Base-by-base conservation (phyloP, 106 monocot genomes). In the Phalaenopsis equestris region DNA sequence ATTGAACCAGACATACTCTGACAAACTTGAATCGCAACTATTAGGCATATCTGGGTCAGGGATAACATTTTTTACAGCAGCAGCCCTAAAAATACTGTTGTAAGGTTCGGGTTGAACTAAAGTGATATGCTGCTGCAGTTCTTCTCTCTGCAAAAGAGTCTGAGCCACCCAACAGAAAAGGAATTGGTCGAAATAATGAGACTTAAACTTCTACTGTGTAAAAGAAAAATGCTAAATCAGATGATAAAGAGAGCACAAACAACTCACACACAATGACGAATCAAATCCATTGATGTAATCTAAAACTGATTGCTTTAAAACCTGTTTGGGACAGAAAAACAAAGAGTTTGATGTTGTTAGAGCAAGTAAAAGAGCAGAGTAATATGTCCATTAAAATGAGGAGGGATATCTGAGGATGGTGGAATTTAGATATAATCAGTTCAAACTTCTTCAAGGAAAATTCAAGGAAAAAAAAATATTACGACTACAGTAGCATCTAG, bases 281-380 rank as follows among this genome's bases (percentile, higher is more conserved):
- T 94, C 90, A 86, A 94, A 98, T 52, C 85, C 89, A 77, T 94
- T 88, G 49, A 88, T 88, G 81, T 84, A 98, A 77, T 94, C 90
- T 38, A 75, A 86, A 82, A 85, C 83, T 67, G 94, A 85, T 70
- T 88, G 90, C 80, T 88, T 92, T 65, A 98, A 21, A 84, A 92
- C 77, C 94, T 97, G 87, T 14, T 48, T 42, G 30, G 7, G 49
- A 48, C 4, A 7, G n/a, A 74, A 74, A 73, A 74, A 74, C 5
- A 74, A 72, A 2, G 12, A 52, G 52, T 52, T 15, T 72, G 72
- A 3, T 1, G 8, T 38, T 41, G 39, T 38, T 39, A 70, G 21
- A 70, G 4, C 38, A 38, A 70, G 39, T 12, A 61, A 48, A 61
- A 68, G 39, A 70, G 36, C 11, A 39, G 64, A 70, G 10, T 70